These are phyloP conservation scores for Corynespora cassiicola DNA, from an alignment of 2,329 filamentous ascomycete genomes.

Conservation along the genomic window DNA sequence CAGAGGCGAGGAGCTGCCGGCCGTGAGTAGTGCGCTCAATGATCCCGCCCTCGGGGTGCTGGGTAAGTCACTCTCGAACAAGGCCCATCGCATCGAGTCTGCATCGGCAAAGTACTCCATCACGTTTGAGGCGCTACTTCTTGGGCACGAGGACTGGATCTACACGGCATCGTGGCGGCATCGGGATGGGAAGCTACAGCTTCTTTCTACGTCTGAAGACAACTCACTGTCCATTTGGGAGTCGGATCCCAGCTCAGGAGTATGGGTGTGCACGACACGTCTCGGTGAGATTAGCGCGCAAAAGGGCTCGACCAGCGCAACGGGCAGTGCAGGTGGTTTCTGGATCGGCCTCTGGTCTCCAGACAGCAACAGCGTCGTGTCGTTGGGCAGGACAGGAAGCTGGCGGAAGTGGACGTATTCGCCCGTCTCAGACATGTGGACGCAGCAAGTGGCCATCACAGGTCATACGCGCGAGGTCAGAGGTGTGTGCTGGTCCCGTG, in stretches of 20 bases:
- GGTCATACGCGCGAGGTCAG: conserved; percentile 86
- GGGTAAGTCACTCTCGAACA: conserved; percentile 83
- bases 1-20: conserved; percentile 69
- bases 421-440: conserved; percentile 70
- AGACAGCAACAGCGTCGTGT: conserved; percentile 74
- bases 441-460: conserved; percentile 76
- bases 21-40: conserved; percentile 59
- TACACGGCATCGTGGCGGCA: conserved; percentile 83
- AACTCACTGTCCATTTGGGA: conserved; percentile 96
- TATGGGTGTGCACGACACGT: conserved; percentile 86
- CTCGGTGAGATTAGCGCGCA: conserved; percentile 93
- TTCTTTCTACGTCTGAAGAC: conserved; percentile 91
- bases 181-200: conserved; percentile 64
- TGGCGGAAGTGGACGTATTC: conserved; percentile 86
- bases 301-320: conserved; percentile 95
- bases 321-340: conserved; percentile 93
- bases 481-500: conserved; percentile 81
- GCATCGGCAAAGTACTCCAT: conserved; percentile 71
- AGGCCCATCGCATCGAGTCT: conserved; percentile 77
- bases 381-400: conserved; percentile 87
- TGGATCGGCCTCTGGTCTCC: conserved; percentile 96
- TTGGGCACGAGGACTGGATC: conserved; percentile 98
- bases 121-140: conserved; percentile 90
- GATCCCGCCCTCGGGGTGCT: conserved; percentile 66
- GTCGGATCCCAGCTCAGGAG: conserved; percentile 79